phyloP scores from a whole-genome alignment of 306 rosid species.

The Arachis stenosperma region DNA sequence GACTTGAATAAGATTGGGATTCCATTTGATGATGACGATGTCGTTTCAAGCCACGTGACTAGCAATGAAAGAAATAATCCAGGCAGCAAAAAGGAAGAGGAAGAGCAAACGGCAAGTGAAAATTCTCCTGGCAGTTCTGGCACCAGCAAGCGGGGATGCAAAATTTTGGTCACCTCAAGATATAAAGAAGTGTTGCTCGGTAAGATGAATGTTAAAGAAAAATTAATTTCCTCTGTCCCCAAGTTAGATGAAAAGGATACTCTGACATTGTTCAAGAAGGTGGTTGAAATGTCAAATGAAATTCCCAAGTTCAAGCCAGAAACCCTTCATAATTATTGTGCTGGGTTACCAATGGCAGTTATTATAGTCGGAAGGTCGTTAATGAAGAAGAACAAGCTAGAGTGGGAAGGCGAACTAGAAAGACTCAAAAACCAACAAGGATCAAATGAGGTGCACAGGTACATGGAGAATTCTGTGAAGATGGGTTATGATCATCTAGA shows the following conservation, averaged over 20 bases:
- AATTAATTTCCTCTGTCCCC: neutral
- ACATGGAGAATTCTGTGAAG: neutral
- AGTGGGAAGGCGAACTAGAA: neutral
- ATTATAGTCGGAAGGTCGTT: neutral
- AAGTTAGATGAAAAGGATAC: neutral
- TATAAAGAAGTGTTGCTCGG: neutral
- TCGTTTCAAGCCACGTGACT: neutral
- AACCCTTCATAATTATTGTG: neutral
- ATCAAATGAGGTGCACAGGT: neutral
- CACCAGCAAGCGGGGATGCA: neutral
- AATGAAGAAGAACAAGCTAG: neutral
- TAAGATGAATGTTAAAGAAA: slow-evolving; percentile 9
- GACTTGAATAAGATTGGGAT: slow-evolving; percentile 26
- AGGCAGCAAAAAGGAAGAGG: neutral
- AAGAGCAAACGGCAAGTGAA: neutral
- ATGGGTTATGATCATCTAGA: slow-evolving; percentile 29
- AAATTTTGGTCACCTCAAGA: slow-evolving; percentile 29
- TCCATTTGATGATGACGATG: neutral
- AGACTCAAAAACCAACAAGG: neutral
- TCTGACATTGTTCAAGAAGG: neutral
- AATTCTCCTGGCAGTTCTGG: neutral
- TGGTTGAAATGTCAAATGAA: neutral
- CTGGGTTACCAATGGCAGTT: slow-evolving; percentile 9
- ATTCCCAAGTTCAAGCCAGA: neutral
- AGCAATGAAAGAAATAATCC: neutral